Percentiles rank a stretch among this genome's conserved stretches.
Conservation (phyloP, 2,329 filamentous ascomycete genomes). For the Neofusicoccum sp. region DNA sequence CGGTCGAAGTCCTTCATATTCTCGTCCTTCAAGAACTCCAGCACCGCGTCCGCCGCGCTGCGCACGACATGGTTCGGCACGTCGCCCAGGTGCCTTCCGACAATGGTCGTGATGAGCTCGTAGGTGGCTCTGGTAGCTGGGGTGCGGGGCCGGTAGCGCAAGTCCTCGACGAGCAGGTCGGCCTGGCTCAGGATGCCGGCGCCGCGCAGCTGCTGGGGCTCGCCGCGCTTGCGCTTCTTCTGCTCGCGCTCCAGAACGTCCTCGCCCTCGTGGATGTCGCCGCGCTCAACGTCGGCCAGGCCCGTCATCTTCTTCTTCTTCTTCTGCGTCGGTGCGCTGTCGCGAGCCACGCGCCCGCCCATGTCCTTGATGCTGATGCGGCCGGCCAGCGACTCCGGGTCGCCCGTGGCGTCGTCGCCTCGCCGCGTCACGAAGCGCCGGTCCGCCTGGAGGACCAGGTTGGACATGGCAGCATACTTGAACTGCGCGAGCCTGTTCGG, state of each 20-base stretch:
- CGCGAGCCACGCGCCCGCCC: conserved; percentile 79
- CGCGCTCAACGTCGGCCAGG: conserved; percentile 69
- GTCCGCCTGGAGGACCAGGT: conserved; percentile 99
- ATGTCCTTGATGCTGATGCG: conserved; percentile 92
- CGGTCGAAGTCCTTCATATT: conserved; percentile 96
- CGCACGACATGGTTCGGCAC: conserved; percentile 87
- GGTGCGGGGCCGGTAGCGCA: conserved; percentile 88
- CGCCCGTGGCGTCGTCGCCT: conserved; percentile 91
- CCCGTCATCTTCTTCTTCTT: conserved; percentile 53
- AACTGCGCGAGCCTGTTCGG: conserved; percentile 74
- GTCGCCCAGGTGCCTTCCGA: conserved; percentile 84
- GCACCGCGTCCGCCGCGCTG: conserved; percentile 86
- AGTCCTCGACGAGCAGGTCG: conserved; percentile 84
- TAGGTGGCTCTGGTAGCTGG: conserved; percentile 89
- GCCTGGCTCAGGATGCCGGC: conserved; percentile 78
- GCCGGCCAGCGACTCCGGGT: conserved; percentile 94
- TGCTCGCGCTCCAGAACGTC: conserved; percentile 82
- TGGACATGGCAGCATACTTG: conserved; percentile 99
- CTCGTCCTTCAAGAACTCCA: conserved; percentile 93
- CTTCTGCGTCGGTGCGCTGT: conserved; percentile 73
- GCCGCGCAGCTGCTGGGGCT: conserved; percentile 67
- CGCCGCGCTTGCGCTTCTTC: conserved; percentile 76
- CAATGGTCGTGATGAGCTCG: conserved; percentile 88
- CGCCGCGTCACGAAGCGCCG: conserved; percentile 90
- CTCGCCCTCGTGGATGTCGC: conserved; percentile 73